Conservation (phyloP, 75 land plant species). For the Selaginella tamariscina region DNA sequence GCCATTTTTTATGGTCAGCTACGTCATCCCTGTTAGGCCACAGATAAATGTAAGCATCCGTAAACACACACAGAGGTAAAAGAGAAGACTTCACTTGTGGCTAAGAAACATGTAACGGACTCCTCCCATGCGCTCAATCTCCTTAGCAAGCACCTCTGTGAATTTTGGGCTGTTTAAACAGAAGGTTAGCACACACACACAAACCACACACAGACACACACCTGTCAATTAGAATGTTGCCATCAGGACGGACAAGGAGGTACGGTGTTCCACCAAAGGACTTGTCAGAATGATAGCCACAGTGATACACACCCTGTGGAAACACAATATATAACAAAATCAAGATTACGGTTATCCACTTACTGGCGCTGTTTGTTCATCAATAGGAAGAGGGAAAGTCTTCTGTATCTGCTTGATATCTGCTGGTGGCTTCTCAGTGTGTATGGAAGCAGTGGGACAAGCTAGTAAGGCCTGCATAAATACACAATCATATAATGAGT, state of each 20-base stretch:
- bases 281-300: slow-evolving; percentile 60
- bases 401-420: slow-evolving; percentile 48
- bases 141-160: slow-evolving; percentile 36
- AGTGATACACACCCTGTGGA: slow-evolving; percentile 63
- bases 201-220: slow-evolving; percentile 13
- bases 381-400: slow-evolving; percentile 53
- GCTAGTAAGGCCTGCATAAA: slow-evolving; percentile 49
- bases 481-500: background rate
- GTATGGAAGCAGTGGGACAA: slow-evolving; percentile 72
- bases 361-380: slow-evolving; percentile 49
- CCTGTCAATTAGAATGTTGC: slow-evolving; percentile 83
- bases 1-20: slow-evolving; percentile 65
- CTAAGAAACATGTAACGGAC: slow-evolving; percentile 67
- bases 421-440: slow-evolving; percentile 44
- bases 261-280: slow-evolving; percentile 68
- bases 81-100: slow-evolving; percentile 35
- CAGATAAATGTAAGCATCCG: background rate
- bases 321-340: background rate
- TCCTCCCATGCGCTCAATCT: slow-evolving; percentile 58
- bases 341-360: background rate
- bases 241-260: slow-evolving; percentile 53
- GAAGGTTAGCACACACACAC: slow-evolving; percentile 7
- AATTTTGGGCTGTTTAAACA: slow-evolving; percentile 51
- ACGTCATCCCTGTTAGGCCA: slow-evolving; percentile 72
- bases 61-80: background rate